A percentile compares a stretch with the other conserved stretches of the same genome.
Conservation (phyloP, 108 stramenopile genomes). For the Pseudonitzschia pungens region DNA sequence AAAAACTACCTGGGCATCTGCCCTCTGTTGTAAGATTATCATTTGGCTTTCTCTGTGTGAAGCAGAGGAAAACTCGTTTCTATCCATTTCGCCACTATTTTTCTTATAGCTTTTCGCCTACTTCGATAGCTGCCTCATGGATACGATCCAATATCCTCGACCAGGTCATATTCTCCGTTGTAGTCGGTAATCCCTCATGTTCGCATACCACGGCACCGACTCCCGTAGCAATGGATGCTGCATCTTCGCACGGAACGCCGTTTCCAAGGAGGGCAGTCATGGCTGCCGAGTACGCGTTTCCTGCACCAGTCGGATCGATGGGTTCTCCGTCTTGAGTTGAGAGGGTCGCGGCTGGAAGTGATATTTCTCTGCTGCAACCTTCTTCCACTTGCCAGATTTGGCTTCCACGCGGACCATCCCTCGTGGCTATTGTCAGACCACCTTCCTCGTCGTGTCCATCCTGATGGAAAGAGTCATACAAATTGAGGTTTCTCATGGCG, state of each 20-base stretch:
- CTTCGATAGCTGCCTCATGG: neutral
- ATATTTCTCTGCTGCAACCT: neutral
- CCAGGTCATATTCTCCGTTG: constrained; percentile 30
- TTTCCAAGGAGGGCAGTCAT: constrained; percentile 24
- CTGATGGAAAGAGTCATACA: neutral
- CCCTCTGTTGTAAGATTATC: no score
- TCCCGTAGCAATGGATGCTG: constrained; percentile 49
- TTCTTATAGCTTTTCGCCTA: neutral
- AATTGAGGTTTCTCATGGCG: neutral
- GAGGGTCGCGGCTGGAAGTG: constrained; percentile 41
- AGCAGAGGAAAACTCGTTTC: neutral
- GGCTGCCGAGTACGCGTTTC: constrained; percentile 55
- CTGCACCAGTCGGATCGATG: constrained; percentile 61
- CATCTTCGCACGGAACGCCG: constrained; percentile 27
- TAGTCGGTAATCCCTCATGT: constrained; percentile 46
- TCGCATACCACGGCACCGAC: constrained; percentile 66
- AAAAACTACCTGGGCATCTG: no score
- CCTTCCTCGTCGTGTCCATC: neutral
- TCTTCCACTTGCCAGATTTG: neutral
- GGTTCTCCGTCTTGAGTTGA: constrained; percentile 35
- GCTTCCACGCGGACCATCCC: constrained; percentile 14
- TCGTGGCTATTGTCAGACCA: neutral
- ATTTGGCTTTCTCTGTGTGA: neutral
- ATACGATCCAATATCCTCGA: constrained; percentile 19
- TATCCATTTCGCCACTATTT: neutral